Conservation (phyloP, 2,329 filamentous ascomycete species). For the Blastomyces emzantsi region DNA sequence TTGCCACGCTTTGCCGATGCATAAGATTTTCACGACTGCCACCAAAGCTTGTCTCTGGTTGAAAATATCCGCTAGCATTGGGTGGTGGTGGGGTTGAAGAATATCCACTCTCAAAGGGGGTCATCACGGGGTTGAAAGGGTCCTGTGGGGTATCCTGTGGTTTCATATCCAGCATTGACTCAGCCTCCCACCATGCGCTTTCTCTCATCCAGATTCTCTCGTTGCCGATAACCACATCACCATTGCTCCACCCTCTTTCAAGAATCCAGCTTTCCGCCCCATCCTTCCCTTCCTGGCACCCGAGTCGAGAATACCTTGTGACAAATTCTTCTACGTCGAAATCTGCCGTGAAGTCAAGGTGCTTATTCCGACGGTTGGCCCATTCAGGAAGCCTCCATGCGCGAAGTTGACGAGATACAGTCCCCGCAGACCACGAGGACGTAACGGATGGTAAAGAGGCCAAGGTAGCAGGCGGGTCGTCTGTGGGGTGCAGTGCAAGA, state of each 20-base stretch:
- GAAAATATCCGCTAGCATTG: slow-evolving; percentile 58
- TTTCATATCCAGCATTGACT: slow-evolving; percentile 89
- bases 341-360: slow-evolving; percentile 91
- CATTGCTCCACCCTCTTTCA: slow-evolving; percentile 96
- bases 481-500: slow-evolving; percentile 80
- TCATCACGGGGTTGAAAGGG: slow-evolving; percentile 43
- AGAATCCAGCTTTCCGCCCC: slow-evolving; percentile 91
- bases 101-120: slow-evolving; percentile 63
- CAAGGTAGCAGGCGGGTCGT: slow-evolving; percentile 67
- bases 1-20: slow-evolving; percentile 42
- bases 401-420: slow-evolving; percentile 84
- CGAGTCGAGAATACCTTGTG: slow-evolving; percentile 69
- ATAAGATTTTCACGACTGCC: slow-evolving; percentile 66
- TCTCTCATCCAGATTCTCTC: slow-evolving; percentile 96
- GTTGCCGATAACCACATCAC: slow-evolving; percentile 81
- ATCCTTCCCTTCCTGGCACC: slow-evolving; percentile 82
- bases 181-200: slow-evolving; percentile 92
- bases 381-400: slow-evolving; percentile 92
- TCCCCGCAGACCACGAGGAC: slow-evolving; percentile 87
- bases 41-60: slow-evolving; percentile 52
- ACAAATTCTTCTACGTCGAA: slow-evolving; percentile 92
- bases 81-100: slow-evolving; percentile 45
- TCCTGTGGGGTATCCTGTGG: slow-evolving; percentile 45
- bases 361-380: slow-evolving; percentile 86
- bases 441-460: slow-evolving; percentile 62